Evolutionary conservation across 306 rosid genomes (phyloP).

Genomic region (Delonix regia): DNA sequence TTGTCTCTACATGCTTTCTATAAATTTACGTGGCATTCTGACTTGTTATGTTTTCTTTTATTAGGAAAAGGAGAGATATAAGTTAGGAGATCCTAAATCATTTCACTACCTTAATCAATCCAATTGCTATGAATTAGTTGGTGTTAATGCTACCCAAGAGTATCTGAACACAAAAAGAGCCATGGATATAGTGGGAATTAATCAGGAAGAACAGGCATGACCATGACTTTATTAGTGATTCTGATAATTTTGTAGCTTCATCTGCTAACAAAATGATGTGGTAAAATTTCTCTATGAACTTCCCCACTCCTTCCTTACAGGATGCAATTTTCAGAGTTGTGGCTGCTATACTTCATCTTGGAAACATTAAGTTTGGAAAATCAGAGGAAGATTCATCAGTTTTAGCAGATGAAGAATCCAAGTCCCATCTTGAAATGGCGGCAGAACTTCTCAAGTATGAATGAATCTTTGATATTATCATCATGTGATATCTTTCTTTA

Average conservation of each 20-base stretch:
- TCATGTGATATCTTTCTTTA: conserved; percentile 24
- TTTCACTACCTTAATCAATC: conserved; percentile 94
- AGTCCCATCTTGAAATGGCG: conserved; percentile 77
- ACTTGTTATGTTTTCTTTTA: conserved; percentile 36
- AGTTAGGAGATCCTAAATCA: conserved; percentile 78
- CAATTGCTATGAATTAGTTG: conserved; percentile 72
- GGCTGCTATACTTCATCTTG: conserved; percentile 95
- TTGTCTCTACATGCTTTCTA: conserved; percentile 24
- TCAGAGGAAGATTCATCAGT: conserved; percentile 81
- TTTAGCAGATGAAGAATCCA: conserved; percentile 73
- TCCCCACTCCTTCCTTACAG: conserved; percentile 43
- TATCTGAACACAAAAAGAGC: conserved; percentile 87
- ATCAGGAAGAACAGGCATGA: conserved; percentile 75
- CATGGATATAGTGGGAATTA: conserved; percentile 92
- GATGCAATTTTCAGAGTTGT: conserved; percentile 90
- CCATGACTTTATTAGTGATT: conserved; percentile 31
- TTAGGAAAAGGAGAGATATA: conserved; percentile 84
- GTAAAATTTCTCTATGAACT: conserved; percentile 29
- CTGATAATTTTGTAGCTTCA: conserved; percentile 29
- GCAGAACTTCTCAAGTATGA: conserved; percentile 89
- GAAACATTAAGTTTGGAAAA: conserved; percentile 70
- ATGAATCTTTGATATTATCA: conserved; percentile 41
- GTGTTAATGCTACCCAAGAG: conserved; percentile 73
- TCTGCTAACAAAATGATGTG: conserved; percentile 14
- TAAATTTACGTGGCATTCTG: conserved; percentile 26